phyloP scores from a whole-genome alignment of 805 yeast genomes.

The Kregervanrija delftensis region DNA sequence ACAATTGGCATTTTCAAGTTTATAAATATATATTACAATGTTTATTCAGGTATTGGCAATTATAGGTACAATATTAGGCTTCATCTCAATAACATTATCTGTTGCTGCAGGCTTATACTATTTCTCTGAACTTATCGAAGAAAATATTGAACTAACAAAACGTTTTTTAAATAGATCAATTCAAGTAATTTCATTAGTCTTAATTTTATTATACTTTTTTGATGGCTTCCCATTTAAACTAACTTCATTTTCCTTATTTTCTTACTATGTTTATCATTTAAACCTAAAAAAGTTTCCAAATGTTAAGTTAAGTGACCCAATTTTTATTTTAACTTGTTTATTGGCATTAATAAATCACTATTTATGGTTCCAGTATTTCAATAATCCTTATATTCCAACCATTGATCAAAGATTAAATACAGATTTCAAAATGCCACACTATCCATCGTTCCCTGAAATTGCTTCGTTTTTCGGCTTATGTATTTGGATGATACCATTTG shows the following conservation, averaged over 20 bases:
- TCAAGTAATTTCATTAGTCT: constrained; percentile 47
- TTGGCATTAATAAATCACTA: constrained; percentile 77
- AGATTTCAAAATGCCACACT: constrained; percentile 53
- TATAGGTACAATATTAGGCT: constrained; percentile 55
- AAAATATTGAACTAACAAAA: constrained; percentile 80
- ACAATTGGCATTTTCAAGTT: no score
- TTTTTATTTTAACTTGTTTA: constrained; percentile 62
- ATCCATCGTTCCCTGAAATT: constrained; percentile 81
- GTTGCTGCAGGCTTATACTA: constrained; percentile 90
- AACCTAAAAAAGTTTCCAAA: constrained; percentile 80
- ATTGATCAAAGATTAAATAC: constrained; percentile 52
- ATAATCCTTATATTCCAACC: constrained; percentile 65
- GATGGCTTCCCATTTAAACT: constrained; percentile 77
- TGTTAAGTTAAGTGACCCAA: constrained; percentile 65
- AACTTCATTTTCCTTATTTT: constrained; percentile 57
- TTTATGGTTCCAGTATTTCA: constrained; percentile 84
- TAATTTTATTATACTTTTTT: constrained; percentile 47
- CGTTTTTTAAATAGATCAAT: constrained; percentile 60
- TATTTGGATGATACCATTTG: constrained; percentile 91
- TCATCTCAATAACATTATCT: constrained; percentile 49
- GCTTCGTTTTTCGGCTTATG: constrained; percentile 93
- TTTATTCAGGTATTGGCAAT: constrained; percentile 52
- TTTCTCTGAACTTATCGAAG: constrained; percentile 88
- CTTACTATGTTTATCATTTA: constrained; percentile 69
- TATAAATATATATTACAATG: constrained; percentile 30